Base-by-base conservation (phyloP, 225 moss, liverwort and hornwort species). In the Thuidium tamariscinum region DNA sequence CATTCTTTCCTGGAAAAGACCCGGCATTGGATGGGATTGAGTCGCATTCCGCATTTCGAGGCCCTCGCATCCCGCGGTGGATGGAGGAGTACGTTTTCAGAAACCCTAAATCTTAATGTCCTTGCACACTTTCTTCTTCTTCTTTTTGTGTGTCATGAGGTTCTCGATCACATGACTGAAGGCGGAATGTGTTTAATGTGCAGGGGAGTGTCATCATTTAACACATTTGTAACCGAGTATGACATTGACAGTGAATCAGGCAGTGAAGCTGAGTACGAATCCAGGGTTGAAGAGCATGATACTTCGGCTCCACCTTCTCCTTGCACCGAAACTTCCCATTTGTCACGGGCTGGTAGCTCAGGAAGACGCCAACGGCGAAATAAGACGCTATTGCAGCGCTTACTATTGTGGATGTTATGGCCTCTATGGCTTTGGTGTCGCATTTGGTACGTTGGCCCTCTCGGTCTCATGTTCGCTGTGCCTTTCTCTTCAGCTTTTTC, bases 171-270 rank as follows among this genome's bases (percentile, higher is more conserved):
- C 64, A 13, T 74, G 77, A 76, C 86, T 80, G 78, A 89, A 77
- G 32, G 29, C n/a, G 44, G 69, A 86, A 71, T 83, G 55, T 89
- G 77, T 85, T n/a, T n/a, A 84, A 27, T 83, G 86, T 85, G 87
- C 92, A 97, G 97, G 91, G 94, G 95, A 74, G 97, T 96, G 75
- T 97, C 96, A 79, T 97, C 98, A 37, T 98, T 98, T 91, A 98
- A 98, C 81, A 81, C 81, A 62, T 95, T 90, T 49, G 81, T 97
- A 84, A 80, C 90, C 23, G 90, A 91, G 41, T 94, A 95, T n/a
- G 96, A 95, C 75, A 93, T 90, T 67, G 94, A 92, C 63, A 94
- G 84, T 46, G 95, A 91, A 79, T 89, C 89, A 22, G 89, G 78
- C 37, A 90, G 89, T 21, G 96, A 94, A 48, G 62, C 91, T 14